Evolutionary conservation across 208 protist genomes (phyloP).

Genomic region (Leishmania major): DNA sequence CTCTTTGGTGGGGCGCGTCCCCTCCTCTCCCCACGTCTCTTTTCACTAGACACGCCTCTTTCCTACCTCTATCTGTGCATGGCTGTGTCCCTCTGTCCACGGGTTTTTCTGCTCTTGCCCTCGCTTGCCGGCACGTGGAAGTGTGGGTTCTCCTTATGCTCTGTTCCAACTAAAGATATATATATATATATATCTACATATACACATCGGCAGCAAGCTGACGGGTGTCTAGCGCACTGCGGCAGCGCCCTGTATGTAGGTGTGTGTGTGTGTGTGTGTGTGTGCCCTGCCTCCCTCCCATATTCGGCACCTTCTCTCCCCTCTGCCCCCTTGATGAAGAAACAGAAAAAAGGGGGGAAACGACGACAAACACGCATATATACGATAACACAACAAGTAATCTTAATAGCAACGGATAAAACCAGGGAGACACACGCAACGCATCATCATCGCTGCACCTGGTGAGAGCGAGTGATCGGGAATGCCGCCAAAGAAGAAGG

Average conservation of each 20-base stretch:
- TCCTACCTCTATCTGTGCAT: neutral
- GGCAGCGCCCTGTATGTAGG: neutral
- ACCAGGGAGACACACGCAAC: neutral
- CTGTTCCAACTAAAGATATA: neutral
- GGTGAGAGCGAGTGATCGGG: neutral
- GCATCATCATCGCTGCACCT: neutral
- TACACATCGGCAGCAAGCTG: neutral
- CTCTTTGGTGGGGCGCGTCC: neutral
- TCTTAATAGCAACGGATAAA: constrained; percentile 1
- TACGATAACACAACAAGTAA: neutral
- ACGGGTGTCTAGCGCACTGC: neutral
- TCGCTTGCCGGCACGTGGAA: neutral
- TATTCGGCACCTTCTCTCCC: no score
- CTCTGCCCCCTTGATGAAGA: neutral
- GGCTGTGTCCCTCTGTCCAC: neutral
- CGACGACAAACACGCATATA: neutral
- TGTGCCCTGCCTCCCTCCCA: no score
- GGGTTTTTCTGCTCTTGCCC: neutral
- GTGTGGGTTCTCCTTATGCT: neutral
- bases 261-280: neutral
- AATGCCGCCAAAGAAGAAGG: constrained; percentile 84
- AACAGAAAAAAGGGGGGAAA: neutral
- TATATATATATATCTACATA: no score
- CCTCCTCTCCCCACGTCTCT: neutral
- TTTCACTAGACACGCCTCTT: neutral